Evolutionary conservation across 192 early-diverging fungal genomes (phyloP).

Genomic region (Kickxella alabastrina): DNA sequence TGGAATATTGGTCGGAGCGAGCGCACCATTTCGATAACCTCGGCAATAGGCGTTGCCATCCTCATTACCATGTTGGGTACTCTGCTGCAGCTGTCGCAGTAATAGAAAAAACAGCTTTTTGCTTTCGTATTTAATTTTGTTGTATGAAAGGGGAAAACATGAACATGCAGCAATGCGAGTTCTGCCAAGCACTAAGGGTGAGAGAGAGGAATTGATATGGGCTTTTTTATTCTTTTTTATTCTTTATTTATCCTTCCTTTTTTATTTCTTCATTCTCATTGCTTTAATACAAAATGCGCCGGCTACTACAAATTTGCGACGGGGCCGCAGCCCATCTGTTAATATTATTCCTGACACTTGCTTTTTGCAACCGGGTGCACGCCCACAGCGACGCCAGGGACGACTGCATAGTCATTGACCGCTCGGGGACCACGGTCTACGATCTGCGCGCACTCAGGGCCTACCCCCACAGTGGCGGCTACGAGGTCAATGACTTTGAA

Average conservation of each 20-base stretch:
- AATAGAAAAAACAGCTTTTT: too few relatives aligned
- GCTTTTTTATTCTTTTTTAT: slow-evolving; percentile 8
- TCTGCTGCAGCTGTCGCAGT: slow-evolving; percentile 18
- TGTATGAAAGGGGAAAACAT: too few relatives aligned
- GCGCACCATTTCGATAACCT: slow-evolving; percentile 12
- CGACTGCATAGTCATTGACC: slow-evolving; percentile 6
- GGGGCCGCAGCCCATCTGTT: too few relatives aligned
- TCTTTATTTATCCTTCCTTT: not conserved
- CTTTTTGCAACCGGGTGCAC: too few relatives aligned
- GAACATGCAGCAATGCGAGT: too few relatives aligned
- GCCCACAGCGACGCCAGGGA: not conserved
- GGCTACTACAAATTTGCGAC: too few relatives aligned
- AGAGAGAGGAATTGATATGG: too few relatives aligned
- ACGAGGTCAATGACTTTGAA: slow-evolving; percentile 23
- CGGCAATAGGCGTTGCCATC: slow-evolving; percentile 16
- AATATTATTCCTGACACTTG: too few relatives aligned
- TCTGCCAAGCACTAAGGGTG: too few relatives aligned
- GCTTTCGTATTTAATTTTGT: too few relatives aligned
- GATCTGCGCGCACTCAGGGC: slow-evolving; percentile 35
- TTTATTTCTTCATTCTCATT: not conserved
- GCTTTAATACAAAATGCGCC: slow-evolving; percentile 4
- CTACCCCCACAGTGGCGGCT: slow-evolving; percentile 3
- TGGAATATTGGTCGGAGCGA: slow-evolving; percentile 36
- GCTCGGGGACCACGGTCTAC: slow-evolving; percentile 13
- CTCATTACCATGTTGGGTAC: slow-evolving; percentile 29